Conservation (phyloP, 1,139 yeast genomes). For the Meyerozyma elateridarum region DNA sequence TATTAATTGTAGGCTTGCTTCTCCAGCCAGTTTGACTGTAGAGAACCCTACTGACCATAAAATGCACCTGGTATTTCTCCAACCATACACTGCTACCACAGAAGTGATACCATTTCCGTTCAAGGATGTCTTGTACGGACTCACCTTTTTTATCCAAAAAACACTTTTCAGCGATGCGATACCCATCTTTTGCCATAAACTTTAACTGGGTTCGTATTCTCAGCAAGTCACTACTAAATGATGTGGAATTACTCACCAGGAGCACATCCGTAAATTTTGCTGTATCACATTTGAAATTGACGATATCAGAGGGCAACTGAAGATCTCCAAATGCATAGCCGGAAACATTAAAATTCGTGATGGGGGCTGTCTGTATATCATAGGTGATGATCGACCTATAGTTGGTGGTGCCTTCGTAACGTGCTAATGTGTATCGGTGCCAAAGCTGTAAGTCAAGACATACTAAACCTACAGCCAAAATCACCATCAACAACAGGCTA, state of each 20-base stretch:
- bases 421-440: not conserved
- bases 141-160: constrained; percentile 9
- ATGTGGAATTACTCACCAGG: not conserved
- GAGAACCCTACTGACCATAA: constrained; percentile 14
- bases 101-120: constrained; percentile 14
- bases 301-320: not conserved
- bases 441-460: not conserved
- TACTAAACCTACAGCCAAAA: not conserved
- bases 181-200: not conserved
- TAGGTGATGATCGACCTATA: not conserved
- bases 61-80: constrained; percentile 14
- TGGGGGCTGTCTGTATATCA: not conserved
- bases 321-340: constrained; percentile 1
- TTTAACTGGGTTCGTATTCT: not conserved
- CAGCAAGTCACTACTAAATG: not conserved
- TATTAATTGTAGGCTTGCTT: constrained; percentile 14
- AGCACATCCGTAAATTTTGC: not conserved
- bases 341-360: constrained; percentile 1
- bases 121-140: constrained; percentile 10
- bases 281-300: constrained; percentile 1
- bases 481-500: not conserved
- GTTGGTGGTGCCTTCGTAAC: not conserved
- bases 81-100: constrained; percentile 17
- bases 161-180: constrained; percentile 4
- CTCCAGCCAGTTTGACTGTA: constrained; percentile 9